Conservation (phyloP, 1,139 yeast genomes). For the Kodamaea fungicola region DNA sequence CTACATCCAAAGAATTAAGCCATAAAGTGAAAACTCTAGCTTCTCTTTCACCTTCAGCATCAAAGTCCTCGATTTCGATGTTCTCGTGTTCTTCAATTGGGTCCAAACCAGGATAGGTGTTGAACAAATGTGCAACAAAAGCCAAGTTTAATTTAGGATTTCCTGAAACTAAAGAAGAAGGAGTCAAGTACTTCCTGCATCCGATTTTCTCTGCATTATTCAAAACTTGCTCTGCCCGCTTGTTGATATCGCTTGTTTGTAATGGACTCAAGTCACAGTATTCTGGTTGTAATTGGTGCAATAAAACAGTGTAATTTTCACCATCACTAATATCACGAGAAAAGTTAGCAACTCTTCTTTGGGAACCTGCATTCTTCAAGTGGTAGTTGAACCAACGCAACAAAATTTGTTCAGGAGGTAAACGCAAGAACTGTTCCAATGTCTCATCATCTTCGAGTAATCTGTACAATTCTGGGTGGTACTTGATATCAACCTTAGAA, state of each 20-base stretch:
- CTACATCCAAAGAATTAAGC: constrained; percentile 94
- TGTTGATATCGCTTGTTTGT: constrained; percentile 64
- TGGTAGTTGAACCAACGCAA: constrained; percentile 98
- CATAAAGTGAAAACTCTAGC: constrained; percentile 97
- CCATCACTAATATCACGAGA: constrained; percentile 89
- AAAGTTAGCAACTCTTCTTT: constrained; percentile 81
- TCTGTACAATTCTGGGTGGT: constrained; percentile 95
- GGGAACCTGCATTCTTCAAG: constrained; percentile 88
- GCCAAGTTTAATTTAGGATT: constrained; percentile 96
- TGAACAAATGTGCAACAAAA: constrained; percentile 93
- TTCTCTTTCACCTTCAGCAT: constrained; percentile 99
- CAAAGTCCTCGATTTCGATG: constrained; percentile 89
- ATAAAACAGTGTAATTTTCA: constrained; percentile 86
- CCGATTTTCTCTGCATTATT: constrained; percentile 85
- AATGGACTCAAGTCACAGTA: constrained; percentile 79
- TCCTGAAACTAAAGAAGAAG: constrained; percentile 90
- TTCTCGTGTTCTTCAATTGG: constrained; percentile 91
- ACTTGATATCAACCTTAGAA: constrained; percentile 90
- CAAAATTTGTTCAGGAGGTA: constrained; percentile 96
- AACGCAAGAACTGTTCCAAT: constrained; percentile 88
- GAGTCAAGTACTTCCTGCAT: constrained; percentile 92
- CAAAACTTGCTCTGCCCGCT: constrained; percentile 85
- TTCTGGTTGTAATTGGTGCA: constrained; percentile 85
- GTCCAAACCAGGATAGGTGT: constrained; percentile 94
- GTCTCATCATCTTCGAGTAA: constrained; percentile 95